Evolutionary conservation across 305 asterid species (phyloP), one percentile per base, ranked within the genome.

Genomic region (Fraxinus floribunda): DNA sequence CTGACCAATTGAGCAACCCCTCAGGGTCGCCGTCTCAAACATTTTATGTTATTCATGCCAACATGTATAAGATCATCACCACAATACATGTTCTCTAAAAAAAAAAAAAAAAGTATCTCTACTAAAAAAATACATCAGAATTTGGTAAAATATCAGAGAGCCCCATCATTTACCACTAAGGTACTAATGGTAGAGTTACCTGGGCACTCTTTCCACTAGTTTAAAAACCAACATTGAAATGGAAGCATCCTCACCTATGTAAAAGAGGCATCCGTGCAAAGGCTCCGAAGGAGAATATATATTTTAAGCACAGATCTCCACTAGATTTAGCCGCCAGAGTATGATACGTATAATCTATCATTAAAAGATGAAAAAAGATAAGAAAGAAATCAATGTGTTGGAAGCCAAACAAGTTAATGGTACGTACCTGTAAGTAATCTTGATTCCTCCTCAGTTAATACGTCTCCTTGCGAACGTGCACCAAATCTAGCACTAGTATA

Each of bases 231-330:
- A 22, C 5, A 73, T 77, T 24, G 2, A 13, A 30, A 71, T 2
- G 52, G 36, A 79, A 13, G 36, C 44, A 80, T 82, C n/a, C 92
- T 86, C 82, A 93, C 97, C 94, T 82, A 70, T 87, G 90, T 75
- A 90, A 81, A 85, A 93, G 95, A 44, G 97, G 97, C 83, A 24
- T 90, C 81, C 94, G 89, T 57, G 97, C 92, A 81, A 92, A 92
- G 68, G 97, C 97, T 6, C 97, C 97, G 70, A 93, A 92, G 60
- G 97, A 88, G 87, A 93, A 93, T 77, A 93, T 92, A 80, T 93
- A 80, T 79, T 92, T 93, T 77, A 93, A 85, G 84, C 97, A 93
- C 86, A 93, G 86, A 85, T 93, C 97, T 81, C 97, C 97, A 62
- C 97, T 93, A 5, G 92, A 90, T 87, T 91, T 93, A 78, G 97